Evolutionary conservation across 1,284 basidiomycete genomes (phyloP), one percentile per base, ranked within the genome.

Genomic region (Entoloma clypeatum): DNA sequence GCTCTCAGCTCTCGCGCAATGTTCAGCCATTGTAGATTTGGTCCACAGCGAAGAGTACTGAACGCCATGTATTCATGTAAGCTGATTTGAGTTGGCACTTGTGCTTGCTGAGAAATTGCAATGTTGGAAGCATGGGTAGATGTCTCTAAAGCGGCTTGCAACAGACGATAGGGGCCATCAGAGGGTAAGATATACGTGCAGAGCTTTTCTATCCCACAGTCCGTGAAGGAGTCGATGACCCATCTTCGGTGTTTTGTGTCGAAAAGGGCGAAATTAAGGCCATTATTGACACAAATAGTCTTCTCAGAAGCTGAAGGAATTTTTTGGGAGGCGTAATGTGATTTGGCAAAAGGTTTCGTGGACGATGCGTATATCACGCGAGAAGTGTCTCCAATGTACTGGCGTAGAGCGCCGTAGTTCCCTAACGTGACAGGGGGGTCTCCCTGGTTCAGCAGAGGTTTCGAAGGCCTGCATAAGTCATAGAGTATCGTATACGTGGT

Each of bases 21-120:
- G 42, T 76, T 77, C 28, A 69, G 48, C 74, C 74, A 77, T 33
- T 77, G 75, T 0, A 76, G 47, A 1, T 50, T 51, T 4, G 55
- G 45, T 2, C 74, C 73, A 23, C 67, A 61, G 4, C 74, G 69
- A 21, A 77, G 43, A 23, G 57, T 55, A 0, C 65, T 64, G 42
- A 71, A 75, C 0, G 67, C 59, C 5, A 65, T 51, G 28, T 61
- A 69, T 43, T 77, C 73, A 22, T 75, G 71, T 3, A 70, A 48
- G 5, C 48, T 58, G 3, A 76, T 45, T 1, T 64, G 56, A 1
- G 41, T 36, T 3, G 63, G 61, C 26, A 69, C 72, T 3, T 62
- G 48, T 0, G 49, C 50, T 45, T 77, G 75, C 4, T 55, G 47
- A 4, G 71, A 67, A 7, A 78, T 43, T 16, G 69, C 55, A n/a